Conservation (phyloP, 768 basidiomycete genomes). For the Pseudohyphozyma bogoriensis region DNA sequence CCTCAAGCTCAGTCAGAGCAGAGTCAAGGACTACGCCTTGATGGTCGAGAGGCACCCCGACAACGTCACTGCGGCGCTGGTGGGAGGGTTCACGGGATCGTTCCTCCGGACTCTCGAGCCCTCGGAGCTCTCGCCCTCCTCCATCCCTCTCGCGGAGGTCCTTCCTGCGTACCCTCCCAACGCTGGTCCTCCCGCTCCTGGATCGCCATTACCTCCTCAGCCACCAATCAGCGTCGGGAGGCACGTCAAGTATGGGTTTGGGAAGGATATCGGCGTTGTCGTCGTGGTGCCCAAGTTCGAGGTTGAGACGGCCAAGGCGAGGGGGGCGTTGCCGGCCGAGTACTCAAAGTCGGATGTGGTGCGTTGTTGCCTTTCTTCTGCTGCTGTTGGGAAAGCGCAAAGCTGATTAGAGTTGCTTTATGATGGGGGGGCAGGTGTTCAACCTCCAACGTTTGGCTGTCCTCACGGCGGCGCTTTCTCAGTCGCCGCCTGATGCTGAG, state of each 20-base stretch:
- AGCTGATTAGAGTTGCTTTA: neutral
- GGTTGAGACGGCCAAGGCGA: conserved; percentile 86
- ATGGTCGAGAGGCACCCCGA: conserved; percentile 99
- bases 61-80: conserved; percentile 92
- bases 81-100: conserved; percentile 93
- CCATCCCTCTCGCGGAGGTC: conserved; percentile 89
- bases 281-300: conserved; percentile 94
- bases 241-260: conserved; percentile 82
- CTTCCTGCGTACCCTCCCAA: conserved; percentile 90
- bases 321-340: conserved; percentile 68
- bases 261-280: conserved; percentile 70
- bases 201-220: conserved; percentile 54
- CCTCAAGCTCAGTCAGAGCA: conserved; percentile 55
- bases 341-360: conserved; percentile 91
- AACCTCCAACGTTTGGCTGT: conserved; percentile 94
- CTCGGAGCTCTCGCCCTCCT: conserved; percentile 67
- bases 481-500: conserved; percentile 81
- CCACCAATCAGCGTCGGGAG: conserved; percentile 89
- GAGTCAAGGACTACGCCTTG: conserved; percentile 86
- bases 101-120: conserved; percentile 84
- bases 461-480: conserved; percentile 81
- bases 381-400: neutral
- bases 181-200: conserved; percentile 44
- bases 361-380: conserved; percentile 35
- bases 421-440: conserved; percentile 58